Percentiles rank a stretch among this genome's conserved stretches.
Conservation (phyloP, 2,329 filamentous ascomycete genomes). For the Zymoseptoria pseudotritici region DNA sequence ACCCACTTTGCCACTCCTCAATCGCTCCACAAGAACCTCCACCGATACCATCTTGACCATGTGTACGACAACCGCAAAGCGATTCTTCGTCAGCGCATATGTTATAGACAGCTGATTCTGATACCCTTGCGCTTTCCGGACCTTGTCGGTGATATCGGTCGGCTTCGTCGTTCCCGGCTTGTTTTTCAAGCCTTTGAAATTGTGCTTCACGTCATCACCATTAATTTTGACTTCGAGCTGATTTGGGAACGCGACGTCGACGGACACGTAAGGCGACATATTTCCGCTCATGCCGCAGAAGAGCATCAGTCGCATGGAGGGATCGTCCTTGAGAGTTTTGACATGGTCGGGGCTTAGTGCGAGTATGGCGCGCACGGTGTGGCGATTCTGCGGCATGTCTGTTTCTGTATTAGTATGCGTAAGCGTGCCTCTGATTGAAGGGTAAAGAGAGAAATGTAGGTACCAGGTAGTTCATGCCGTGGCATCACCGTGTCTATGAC, state of each 20-base stretch:
- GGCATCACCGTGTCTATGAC: conserved; percentile 58
- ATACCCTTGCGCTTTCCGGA: conserved; percentile 64
- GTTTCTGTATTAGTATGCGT: conserved; percentile 26
- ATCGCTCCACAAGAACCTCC: conserved; percentile 59
- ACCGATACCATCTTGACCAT: conserved; percentile 68
- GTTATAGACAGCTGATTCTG: conserved; percentile 75
- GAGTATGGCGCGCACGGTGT: conserved; percentile 53
- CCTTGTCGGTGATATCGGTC: conserved; percentile 74
- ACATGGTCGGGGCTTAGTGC: conserved; percentile 48
- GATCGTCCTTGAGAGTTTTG: conserved; percentile 51
- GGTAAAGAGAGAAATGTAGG: conserved; percentile 22
- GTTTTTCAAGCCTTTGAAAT: conserved; percentile 89
- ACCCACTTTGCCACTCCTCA: conserved; percentile 51
- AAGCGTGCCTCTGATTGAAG: conserved; percentile 19
- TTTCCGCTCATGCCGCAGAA: conserved; percentile 60
- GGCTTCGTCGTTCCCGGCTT: conserved; percentile 91
- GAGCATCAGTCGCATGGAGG: conserved; percentile 66
- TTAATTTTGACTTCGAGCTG: conserved; percentile 93
- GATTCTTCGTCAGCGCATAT: conserved; percentile 83
- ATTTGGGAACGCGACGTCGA: conserved; percentile 79
- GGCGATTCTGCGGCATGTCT: conserved; percentile 54
- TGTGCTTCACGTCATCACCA: conserved; percentile 79
- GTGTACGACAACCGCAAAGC: conserved; percentile 55
- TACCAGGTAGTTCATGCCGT: conserved; percentile 66
- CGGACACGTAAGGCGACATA: conserved; percentile 48